Evolutionary conservation across 495 filamentous ascomycete genomes (phyloP).

Genomic region (Cenococcum geophilum): DNA sequence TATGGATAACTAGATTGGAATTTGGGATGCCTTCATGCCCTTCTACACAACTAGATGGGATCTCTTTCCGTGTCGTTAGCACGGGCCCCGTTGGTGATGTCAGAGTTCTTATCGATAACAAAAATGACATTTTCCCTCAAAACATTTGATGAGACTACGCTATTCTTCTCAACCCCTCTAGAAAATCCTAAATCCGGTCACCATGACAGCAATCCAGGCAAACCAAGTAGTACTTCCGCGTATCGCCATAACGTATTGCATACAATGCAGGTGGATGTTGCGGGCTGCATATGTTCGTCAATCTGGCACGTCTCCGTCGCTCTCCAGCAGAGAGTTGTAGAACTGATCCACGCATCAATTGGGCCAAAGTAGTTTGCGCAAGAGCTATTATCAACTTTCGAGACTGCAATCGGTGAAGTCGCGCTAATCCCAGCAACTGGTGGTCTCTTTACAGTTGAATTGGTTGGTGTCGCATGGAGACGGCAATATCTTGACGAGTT

Average conservation of each 20-base stretch:
- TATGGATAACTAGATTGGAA: too few relatives aligned
- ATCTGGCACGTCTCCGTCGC: background rate
- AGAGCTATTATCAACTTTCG: constrained; percentile 96
- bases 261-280: constrained; percentile 67
- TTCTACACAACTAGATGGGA: too few relatives aligned
- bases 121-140: too few relatives aligned
- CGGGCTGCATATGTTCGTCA: constrained; percentile 53
- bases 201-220: too few relatives aligned
- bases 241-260: constrained; percentile 42
- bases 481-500: constrained; percentile 1
- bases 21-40: too few relatives aligned
- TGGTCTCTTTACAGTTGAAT: constrained; percentile 59
- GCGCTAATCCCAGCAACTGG: constrained; percentile 82
- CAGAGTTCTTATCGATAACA: constrained; percentile 7
- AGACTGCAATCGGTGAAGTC: constrained; percentile 77
- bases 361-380: constrained; percentile 66
- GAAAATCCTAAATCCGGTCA: too few relatives aligned
- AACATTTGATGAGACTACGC: too few relatives aligned
- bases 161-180: too few relatives aligned
- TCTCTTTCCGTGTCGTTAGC: background rate
- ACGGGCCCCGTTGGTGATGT: too few relatives aligned
- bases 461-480: constrained; percentile 36
- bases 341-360: background rate
- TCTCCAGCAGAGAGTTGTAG: background rate
- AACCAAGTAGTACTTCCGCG: constrained; percentile 34